Evolutionary conservation across 208 protist genomes (phyloP), one percentile per base, ranked within the genome.

Genomic region (Wallacemonas sp.): DNA sequence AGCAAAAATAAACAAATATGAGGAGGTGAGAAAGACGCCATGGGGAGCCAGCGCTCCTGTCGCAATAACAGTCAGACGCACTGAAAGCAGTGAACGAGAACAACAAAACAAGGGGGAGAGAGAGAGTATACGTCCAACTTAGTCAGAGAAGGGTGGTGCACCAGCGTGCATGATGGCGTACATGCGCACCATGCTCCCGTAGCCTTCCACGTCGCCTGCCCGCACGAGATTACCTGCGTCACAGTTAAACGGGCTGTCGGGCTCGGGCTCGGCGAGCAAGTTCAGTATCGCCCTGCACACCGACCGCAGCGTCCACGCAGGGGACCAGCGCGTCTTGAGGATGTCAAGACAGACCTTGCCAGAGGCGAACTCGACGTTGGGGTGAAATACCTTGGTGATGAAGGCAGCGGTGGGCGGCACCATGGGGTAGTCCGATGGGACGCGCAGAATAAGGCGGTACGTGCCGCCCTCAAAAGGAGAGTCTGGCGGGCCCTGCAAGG

Each of bases 291-390:
- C 91, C 6, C 84, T 76, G 65, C 91, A 97, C 11, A 97, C 88
- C 19, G 76, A 84, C n/a, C 34, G 65, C 21, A 97, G 68, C 17
- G 90, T 96, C 92, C 94, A 97, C 42, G 91, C 94, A 4, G 94
- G 94, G 5, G 75, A 88, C 94, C 94, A 97, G 0, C 69, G 66
- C 30, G 61, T 83, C 63, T 97, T 97, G 27, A 97, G 75, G 59
- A 97, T 97, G 56, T 97, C 94, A 1, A 97, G 70, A 53, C 94
- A 97, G 11, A 97, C 89, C 26, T 88, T 76, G 19, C 94, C 94
- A 21, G 64, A 88, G 17, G 65, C 64, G 66, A 95, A 97, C 70
- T 93, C 77, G 4, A 97, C 84, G 59, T 97, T 97, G 0, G 92
- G 91, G 65, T 97, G 94, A 60, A 97, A 97, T 26, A 97, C 83